Conservation (phyloP, 345 rosid genomes). For the Dovyalis caffra region DNA sequence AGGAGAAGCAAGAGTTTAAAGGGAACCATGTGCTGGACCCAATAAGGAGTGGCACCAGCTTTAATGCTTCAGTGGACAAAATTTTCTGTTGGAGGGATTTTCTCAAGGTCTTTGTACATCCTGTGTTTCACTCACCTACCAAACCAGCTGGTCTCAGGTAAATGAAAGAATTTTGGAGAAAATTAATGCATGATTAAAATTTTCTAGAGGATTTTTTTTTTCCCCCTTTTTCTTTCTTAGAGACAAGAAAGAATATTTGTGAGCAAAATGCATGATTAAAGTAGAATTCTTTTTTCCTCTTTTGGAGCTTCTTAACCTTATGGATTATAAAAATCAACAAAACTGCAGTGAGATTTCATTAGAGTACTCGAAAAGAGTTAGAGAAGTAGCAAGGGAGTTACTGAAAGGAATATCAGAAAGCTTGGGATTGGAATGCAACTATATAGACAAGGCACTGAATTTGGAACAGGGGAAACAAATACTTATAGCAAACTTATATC, state of each 20-base stretch:
- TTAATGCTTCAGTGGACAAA: constrained; percentile 42
- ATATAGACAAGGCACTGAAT: constrained; percentile 30
- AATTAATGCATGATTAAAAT: no score
- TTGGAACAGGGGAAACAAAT: constrained; percentile 34
- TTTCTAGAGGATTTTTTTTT: no score
- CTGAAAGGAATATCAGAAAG: constrained; percentile 51
- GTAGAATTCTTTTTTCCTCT: no score
- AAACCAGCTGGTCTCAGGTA: constrained; percentile 51
- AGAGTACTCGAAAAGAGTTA: constrained; percentile 30
- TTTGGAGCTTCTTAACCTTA: no score
- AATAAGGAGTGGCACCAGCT: constrained; percentile 55
- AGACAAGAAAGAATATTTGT: no score
- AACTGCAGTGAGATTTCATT: constrained; percentile 32
- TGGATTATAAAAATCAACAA: no score
- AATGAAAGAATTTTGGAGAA: no score
- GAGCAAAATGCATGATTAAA: no score
- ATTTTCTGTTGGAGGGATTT: constrained; percentile 53
- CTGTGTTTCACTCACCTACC: constrained; percentile 41
- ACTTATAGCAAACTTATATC: constrained; percentile 40
- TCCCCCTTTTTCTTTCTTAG: no score
- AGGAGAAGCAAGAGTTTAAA: constrained; percentile 42
- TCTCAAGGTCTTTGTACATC: constrained; percentile 45
- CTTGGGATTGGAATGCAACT: constrained; percentile 37
- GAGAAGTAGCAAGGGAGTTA: constrained; percentile 35
- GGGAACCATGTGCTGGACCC: constrained; percentile 54